phyloP scores from a whole-genome alignment of 441 rosid genomes.

The Mallotus japonicus region DNA sequence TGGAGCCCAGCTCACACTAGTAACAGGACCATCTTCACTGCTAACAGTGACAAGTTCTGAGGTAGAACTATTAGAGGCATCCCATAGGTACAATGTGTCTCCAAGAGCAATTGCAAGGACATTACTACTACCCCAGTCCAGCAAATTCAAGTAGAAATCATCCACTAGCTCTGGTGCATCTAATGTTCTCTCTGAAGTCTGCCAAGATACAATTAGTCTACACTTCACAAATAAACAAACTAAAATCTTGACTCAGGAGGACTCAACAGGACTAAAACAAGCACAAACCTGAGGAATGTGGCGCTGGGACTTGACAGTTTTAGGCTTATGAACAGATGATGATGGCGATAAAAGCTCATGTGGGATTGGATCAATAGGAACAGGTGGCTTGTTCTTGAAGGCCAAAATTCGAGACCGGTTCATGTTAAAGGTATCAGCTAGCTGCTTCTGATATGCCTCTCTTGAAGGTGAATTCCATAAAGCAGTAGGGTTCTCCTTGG shows the following conservation, averaged over 20 bases:
- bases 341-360: slow-evolving; percentile 13
- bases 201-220: slow-evolving; percentile 3
- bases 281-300: slow-evolving; percentile 56
- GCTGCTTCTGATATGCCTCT: slow-evolving; percentile 61
- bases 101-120: slow-evolving; percentile 70
- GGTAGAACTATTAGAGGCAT: slow-evolving; percentile 56
- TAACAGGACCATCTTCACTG: slow-evolving; percentile 68
- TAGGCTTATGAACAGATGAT: slow-evolving; percentile 38
- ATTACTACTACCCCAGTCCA: slow-evolving; percentile 75
- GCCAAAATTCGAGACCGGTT: slow-evolving; percentile 65
- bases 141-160: slow-evolving; percentile 67
- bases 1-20: slow-evolving; percentile 75
- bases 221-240: not conserved
- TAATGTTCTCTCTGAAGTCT: slow-evolving; percentile 65
- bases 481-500: slow-evolving; percentile 34
- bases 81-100: slow-evolving; percentile 61
- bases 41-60: slow-evolving; percentile 64
- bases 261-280: not conserved
- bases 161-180: slow-evolving; percentile 72
- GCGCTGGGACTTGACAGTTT: slow-evolving; percentile 44
- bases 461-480: slow-evolving; percentile 51
- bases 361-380: slow-evolving; percentile 39
- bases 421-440: slow-evolving; percentile 63
- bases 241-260: not conserved
- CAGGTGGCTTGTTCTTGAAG: slow-evolving; percentile 66